These are phyloP conservation scores for Phellopilus nigrolimitatus DNA, from an alignment of 1,284 basidiomycete genomes.

Conservation along the genomic window DNA sequence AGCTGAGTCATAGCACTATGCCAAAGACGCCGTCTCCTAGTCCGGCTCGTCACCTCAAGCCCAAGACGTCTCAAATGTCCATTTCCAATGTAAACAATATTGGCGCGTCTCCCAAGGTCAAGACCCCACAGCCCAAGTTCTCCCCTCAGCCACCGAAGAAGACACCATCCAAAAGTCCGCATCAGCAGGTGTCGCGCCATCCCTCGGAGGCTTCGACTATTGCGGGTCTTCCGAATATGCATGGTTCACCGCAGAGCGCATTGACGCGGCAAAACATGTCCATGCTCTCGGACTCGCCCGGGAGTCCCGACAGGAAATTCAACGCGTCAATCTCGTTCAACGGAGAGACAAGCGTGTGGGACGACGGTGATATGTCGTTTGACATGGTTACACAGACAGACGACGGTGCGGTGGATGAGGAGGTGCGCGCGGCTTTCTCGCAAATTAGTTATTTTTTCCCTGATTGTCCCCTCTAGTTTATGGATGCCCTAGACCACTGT, in stretches of 20 bases:
- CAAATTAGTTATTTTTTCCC: neutral
- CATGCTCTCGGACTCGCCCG: slow-evolving; percentile 15
- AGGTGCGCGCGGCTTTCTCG: slow-evolving; percentile 37
- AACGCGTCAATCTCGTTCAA: slow-evolving; percentile 14
- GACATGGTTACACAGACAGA: slow-evolving; percentile 68
- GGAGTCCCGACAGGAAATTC: slow-evolving; percentile 13
- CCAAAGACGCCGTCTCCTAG: slow-evolving; percentile 11
- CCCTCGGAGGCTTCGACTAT: slow-evolving; percentile 14
- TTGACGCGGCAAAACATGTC: slow-evolving; percentile 18
- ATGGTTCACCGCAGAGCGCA: slow-evolving; percentile 20
- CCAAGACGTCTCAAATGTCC: slow-evolving; percentile 12
- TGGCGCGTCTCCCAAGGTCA: neutral
- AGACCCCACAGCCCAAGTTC: neutral
- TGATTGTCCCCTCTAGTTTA: slow-evolving; percentile 40
- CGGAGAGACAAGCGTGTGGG: slow-evolving; percentile 23
- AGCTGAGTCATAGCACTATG: neutral
- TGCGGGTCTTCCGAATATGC: slow-evolving; percentile 18
- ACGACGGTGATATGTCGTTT: slow-evolving; percentile 42
- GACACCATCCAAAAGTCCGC: slow-evolving; percentile 9
- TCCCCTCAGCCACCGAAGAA: slow-evolving; percentile 5
- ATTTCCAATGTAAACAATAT: slow-evolving; percentile 3
- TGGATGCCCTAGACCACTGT: slow-evolving; percentile 49
- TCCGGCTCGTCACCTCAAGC: slow-evolving; percentile 1
- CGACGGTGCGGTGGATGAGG: slow-evolving; percentile 65
- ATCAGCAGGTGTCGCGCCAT: neutral